Conservation (phyloP, 208 protist genomes). For the Trypanosoma scelopori region DNA sequence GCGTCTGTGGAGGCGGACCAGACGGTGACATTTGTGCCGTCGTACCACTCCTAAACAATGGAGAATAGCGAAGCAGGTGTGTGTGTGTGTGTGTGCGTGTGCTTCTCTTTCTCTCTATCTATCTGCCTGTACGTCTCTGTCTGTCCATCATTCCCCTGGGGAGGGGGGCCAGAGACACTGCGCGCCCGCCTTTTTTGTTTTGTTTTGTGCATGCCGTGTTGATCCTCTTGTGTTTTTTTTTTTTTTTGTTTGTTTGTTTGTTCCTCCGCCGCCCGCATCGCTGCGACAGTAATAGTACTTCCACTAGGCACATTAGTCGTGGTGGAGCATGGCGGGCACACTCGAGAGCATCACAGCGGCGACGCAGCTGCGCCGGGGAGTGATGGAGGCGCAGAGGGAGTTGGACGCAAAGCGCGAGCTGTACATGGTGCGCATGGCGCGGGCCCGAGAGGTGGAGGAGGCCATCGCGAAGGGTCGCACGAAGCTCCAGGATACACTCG, state of each 20-base stretch:
- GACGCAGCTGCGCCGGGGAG: slow-evolving; percentile 78
- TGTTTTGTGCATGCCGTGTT: no score
- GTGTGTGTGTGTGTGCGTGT: background rate
- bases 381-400: slow-evolving; percentile 87
- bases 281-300: no score
- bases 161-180: background rate
- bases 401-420: slow-evolving; percentile 85
- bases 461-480: slow-evolving; percentile 70
- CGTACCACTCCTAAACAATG: slow-evolving; percentile 50
- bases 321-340: slow-evolving; percentile 62
- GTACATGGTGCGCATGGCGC: slow-evolving; percentile 81
- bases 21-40: slow-evolving; percentile 56
- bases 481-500: slow-evolving; percentile 89
- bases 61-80: background rate
- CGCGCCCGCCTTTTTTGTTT: background rate
- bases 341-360: slow-evolving; percentile 91
- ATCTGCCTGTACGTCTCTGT: background rate
- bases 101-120: no score
- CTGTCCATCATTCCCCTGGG: background rate
- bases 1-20: slow-evolving; percentile 65
- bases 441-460: slow-evolving; percentile 80
- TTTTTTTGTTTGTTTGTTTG: no score
- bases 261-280: no score
- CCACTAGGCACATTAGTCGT: no score
- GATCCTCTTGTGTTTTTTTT: no score